Evolutionary conservation across 2,329 filamentous ascomycete genomes (phyloP), one percentile per base, ranked within the genome.

Genomic region (Cladosporium sp.): DNA sequence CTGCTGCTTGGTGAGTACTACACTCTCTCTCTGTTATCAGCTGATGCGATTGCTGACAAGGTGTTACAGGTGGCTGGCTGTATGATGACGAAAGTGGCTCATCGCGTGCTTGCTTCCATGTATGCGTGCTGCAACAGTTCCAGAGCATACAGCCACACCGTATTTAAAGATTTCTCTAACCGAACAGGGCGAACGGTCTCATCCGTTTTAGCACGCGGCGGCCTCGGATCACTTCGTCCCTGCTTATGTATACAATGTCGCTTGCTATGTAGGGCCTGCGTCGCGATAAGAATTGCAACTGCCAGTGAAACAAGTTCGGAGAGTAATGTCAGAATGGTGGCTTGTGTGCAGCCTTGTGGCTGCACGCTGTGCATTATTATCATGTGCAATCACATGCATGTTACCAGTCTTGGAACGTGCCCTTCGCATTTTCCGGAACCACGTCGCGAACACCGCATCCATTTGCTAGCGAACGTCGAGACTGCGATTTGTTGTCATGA

Each of bases 1-100:
- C 36, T n/a, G 36, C 57, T 24, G 57, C 57, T 44, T 59, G 57
- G 57, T 65, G 34, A 52, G 60, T 54, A 52, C 8, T 30, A 7
- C 41, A 5, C 10, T 8, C n/a, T 21, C n/a, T 12, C n/a, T 12
- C n/a, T 4, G 3, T 47, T 47, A 21, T 4, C n/a, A 11, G 41
- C 41, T 21, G 41, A 21, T 47, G 2, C 24, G 24, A 15, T 52
- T 26, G 49, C 49, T 52, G 24, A 52, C 26, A 26, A 15, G 24
- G 28, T 54, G 24, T 8, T 11, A 30, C 26, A 54, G 51, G 51
- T 54, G 51, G 51, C 26, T 54, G 15, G 51, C 51, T 54, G 51
- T 54, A 11, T 54, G 3, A 47, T 21, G 41, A 47, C n/a, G 41
- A 24, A 47, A 47, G 41, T 47, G 41, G 41, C 41, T 47, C 41